Base-by-base conservation (phyloP, 768 basidiomycete genomes). In the Boletus sp. region DNA sequence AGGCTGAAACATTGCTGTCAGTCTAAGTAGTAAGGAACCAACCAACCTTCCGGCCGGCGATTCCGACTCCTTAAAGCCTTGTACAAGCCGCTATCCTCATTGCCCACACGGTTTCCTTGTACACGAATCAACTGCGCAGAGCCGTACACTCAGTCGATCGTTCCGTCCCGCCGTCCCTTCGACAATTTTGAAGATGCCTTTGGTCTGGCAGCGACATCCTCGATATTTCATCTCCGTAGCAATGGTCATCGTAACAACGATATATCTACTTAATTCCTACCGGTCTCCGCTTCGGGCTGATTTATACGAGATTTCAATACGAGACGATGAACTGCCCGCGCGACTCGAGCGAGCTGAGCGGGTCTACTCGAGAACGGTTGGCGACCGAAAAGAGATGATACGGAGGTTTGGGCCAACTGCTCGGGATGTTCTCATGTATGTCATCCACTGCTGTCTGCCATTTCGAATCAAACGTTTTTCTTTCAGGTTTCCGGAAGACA, bases 341-440 rank as follows among this genome's bases (percentile, higher is more conserved):
- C 76, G 80, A 39, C 57, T 82, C 17, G 71, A 70, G 49, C 76
- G 75, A 28, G 71, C 82, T 32, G 76, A 81, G 51, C 66, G 58
- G 6, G 76, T 79, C 20, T 86, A 86, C 57, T 69, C 76, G 42
- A 78, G 76, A 60, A 50, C 74, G 14, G 64, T 83, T 4, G 52
- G 57, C 30, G 70, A 77, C 39, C 71, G 84, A 40, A 70, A 78
- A 54, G 76, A 70, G 28, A 71, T 86, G 54, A 82, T 86, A 63
- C 71, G 75, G 56, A 80, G 75, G 62, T 84, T 79, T 71, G 85
- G 84, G 1, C 81, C 83, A 17, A 74, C 70, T 0, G 67, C 80
- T 11, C 75, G 75, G 42, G 78, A 83, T 44, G 74, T 85, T 32
- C 67, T 55, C 24, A 71, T 80, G 83, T 70, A 28, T 50, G 60